Conservation (phyloP, 495 filamentous ascomycete species). For the Aspergillus mulundensis region DNA sequence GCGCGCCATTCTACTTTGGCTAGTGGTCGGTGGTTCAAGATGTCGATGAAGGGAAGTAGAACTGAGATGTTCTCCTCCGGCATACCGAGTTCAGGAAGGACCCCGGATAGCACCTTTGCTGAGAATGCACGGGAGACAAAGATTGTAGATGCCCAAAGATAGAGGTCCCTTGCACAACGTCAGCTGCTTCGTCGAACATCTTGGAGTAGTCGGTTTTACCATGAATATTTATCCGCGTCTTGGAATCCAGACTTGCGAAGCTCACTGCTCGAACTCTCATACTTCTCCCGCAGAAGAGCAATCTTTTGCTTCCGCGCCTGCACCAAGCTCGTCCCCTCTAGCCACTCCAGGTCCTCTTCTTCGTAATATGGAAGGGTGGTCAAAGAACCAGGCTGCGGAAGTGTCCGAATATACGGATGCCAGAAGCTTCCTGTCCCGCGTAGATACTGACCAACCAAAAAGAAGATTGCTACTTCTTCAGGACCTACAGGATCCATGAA, state of each 20-base stretch:
- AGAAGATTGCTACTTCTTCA: conserved; percentile 45
- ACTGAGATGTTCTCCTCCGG: conserved; percentile 44
- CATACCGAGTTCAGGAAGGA: conserved; percentile 27
- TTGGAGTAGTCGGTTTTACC: conserved; percentile 23
- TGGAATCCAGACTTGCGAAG: conserved; percentile 36
- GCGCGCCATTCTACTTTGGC: conserved; percentile 61
- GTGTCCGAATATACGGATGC: conserved; percentile 55
- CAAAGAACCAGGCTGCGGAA: conserved; percentile 52
- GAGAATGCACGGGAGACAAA: conserved; percentile 56
- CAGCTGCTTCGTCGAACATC: not conserved
- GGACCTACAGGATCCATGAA: conserved; percentile 35
- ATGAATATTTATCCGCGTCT: conserved; percentile 35
- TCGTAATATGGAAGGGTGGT: conserved; percentile 57
- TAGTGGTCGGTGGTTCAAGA: conserved; percentile 55
- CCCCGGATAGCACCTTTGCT: conserved; percentile 40
- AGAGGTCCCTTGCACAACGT: conserved; percentile 50
- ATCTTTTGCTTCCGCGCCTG: conserved; percentile 42
- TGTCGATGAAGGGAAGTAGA: conserved; percentile 59
- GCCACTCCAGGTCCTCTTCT: conserved; percentile 52
- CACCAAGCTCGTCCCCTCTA: conserved; percentile 57
- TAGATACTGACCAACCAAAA: conserved; percentile 56
- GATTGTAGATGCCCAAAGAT: conserved; percentile 61
- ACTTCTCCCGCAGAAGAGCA: conserved; percentile 47
- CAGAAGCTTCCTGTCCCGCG: conserved; percentile 50
- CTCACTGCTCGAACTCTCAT: conserved; percentile 33